A percentile compares a stretch with the other conserved stretches of the same genome.
Evolutionary conservation across 179 eudicot species (phyloP).

Genomic region (Silene coronaria): DNA sequence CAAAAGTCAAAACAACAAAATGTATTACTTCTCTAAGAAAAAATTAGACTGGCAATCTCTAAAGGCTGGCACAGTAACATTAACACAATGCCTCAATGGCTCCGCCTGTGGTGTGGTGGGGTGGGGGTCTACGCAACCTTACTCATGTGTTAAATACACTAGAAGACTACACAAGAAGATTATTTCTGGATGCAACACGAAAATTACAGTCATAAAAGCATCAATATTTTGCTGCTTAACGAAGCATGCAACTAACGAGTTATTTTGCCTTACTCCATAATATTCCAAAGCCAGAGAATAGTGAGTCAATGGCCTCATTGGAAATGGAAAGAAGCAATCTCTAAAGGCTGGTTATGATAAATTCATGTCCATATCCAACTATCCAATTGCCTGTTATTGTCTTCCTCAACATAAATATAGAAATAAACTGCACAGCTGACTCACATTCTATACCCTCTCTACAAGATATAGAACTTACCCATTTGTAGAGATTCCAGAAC

Average conservation of each 20-base stretch:
- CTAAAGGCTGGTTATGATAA: not conserved
- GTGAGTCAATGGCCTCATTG: not conserved
- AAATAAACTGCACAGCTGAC: constrained; percentile 1
- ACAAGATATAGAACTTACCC: constrained; percentile 45
- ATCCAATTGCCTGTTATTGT: not conserved
- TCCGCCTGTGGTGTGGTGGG: too few species aligned
- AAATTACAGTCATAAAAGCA: not conserved
- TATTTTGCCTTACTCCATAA: not conserved
- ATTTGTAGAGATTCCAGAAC: constrained; percentile 93
- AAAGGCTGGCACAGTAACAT: too few species aligned
- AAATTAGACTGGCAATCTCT: not conserved
- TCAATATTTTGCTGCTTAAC: not conserved
- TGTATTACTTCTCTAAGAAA: not conserved
- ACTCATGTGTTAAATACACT: not conserved
- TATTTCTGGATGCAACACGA: not conserved
- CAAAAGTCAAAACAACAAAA: too few species aligned
- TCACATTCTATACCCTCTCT: not conserved
- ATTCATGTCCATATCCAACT: not conserved
- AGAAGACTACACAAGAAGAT: not conserved
- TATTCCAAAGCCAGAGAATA: not conserved
- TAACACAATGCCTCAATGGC: too few species aligned
- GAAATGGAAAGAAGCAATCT: not conserved
- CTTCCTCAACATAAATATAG: constrained; percentile 1
- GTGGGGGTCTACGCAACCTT: not conserved
- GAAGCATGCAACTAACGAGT: not conserved